Base-by-base conservation (phyloP, 106 monocot genomes). In the Iris macrosiphon region DNA sequence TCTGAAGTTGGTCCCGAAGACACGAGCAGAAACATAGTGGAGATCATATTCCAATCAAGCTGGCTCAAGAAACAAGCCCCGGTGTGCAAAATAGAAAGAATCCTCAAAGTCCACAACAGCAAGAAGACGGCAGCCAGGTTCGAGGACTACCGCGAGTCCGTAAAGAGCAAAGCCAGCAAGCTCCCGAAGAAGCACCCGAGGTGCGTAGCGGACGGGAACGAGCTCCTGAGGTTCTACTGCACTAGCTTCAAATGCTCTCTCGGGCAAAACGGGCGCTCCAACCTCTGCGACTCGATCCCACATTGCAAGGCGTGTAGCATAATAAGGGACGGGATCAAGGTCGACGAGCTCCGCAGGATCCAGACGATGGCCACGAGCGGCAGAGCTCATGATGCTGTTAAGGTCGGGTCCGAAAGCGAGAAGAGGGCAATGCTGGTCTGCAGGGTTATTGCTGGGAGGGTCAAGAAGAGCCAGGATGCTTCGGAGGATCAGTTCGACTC, bases 31-130 rank as follows among this genome's bases (percentile, higher is more conserved):
- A 88, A 84, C 60, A 81, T 93, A 62, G 74, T 93, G 3, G 80
- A 88, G 75, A 88, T 84, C 43, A 93, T 93, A 29, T 88, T 80
- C 75, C 79, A 75, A 55, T 78, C 93, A 49, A 93, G 93, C 37
- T 88, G 79, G 83, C 64, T 80, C 21, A 79, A 87, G 65, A 80
- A 64, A 33, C 61, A 81, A 28, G 24, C 64, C 2, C 74, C 59
- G 3, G 37, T 61, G 1, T 69, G 74, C 69, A 74, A 55, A 31
- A 81, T 88, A 22, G 80, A 93, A 17, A 40, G 86, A 44, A 81
- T 93, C 18, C 72, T 93, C 38, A 93, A 93, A 56, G 72, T 93
- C n/a, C 79, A 88, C 56, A 88, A 84, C 80, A 63, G 78, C 26
- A 64, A 68, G 31, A 80, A 63, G 53, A 84, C 87, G 3, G 65